Percentiles rank a stretch among this genome's conserved stretches.
Evolutionary conservation across 306 rosid species (phyloP).

Genomic region (Lagenaria siceraria): DNA sequence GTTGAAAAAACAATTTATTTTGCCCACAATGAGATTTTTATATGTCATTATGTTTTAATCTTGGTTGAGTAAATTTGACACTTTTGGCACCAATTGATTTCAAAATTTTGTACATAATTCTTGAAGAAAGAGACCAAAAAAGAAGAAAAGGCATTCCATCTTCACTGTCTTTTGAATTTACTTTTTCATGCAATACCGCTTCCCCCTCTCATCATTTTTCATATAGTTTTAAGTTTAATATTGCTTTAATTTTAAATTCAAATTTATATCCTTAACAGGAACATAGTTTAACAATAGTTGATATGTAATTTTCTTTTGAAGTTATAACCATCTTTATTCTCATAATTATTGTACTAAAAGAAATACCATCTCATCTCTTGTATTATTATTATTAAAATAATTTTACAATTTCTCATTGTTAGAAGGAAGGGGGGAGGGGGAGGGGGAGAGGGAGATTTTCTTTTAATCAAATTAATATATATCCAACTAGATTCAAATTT

Average conservation of each 20-base stretch:
- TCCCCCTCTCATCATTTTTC: neutral
- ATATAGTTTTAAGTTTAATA: neutral
- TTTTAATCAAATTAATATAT: neutral
- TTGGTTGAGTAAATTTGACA: neutral
- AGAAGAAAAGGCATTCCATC: slow-evolving; percentile 13
- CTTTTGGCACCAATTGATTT: slow-evolving; percentile 38
- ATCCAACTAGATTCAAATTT: neutral
- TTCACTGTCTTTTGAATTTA: slow-evolving; percentile 17
- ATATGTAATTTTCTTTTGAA: too few relatives aligned
- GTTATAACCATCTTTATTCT: too few relatives aligned
- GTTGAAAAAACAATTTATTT: too few relatives aligned
- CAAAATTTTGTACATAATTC: slow-evolving; percentile 6
- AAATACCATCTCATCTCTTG: too few relatives aligned
- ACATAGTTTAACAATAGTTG: too few relatives aligned
- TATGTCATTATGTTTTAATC: neutral
- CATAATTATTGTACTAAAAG: too few relatives aligned
- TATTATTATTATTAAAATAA: neutral
- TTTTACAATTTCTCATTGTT: neutral
- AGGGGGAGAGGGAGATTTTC: too few relatives aligned
- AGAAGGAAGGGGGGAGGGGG: too few relatives aligned
- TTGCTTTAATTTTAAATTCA: neutral
- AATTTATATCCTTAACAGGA: neutral
- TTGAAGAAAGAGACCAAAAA: slow-evolving; percentile 1
- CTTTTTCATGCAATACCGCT: slow-evolving; percentile 13
- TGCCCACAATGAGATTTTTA: neutral